Conservation (phyloP, 73 alveolate genomes). For the Uronychia binucleata region DNA sequence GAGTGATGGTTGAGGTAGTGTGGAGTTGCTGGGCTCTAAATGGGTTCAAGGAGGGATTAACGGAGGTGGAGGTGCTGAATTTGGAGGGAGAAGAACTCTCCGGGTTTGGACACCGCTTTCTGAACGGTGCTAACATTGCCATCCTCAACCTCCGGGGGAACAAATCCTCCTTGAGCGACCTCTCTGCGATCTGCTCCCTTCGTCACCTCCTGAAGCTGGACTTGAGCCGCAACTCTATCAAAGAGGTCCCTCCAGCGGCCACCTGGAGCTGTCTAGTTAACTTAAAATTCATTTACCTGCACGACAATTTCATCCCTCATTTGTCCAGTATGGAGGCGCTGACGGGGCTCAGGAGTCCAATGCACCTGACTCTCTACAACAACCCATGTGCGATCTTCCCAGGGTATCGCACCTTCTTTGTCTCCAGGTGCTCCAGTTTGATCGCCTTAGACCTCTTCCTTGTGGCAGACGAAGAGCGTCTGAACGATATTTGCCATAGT, state of each 20-base stretch:
- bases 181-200: no score
- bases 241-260: background rate
- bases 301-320: conserved; percentile 5
- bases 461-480: conserved; percentile 67
- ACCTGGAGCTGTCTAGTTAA: background rate
- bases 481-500: conserved; percentile 54
- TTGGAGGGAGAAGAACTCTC: no score
- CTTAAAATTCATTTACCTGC: conserved; percentile 14
- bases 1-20: no score
- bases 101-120: no score
- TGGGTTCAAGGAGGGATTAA: no score
- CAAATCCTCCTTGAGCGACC: no score
- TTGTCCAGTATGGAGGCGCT: background rate
- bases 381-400: conserved; percentile 61
- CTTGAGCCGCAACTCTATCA: background rate
- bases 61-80: no score
- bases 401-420: conserved; percentile 66
- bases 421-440: conserved; percentile 38
- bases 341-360: conserved; percentile 8
- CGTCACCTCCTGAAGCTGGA: background rate
- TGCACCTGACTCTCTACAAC: conserved; percentile 59
- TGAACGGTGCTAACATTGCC: no score
- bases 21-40: no score
- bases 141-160: no score
- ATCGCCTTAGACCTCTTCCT: conserved; percentile 60